Evolutionary conservation across 73 alveolate species (phyloP).

Genomic region (Symbiodinium pilosum): DNA sequence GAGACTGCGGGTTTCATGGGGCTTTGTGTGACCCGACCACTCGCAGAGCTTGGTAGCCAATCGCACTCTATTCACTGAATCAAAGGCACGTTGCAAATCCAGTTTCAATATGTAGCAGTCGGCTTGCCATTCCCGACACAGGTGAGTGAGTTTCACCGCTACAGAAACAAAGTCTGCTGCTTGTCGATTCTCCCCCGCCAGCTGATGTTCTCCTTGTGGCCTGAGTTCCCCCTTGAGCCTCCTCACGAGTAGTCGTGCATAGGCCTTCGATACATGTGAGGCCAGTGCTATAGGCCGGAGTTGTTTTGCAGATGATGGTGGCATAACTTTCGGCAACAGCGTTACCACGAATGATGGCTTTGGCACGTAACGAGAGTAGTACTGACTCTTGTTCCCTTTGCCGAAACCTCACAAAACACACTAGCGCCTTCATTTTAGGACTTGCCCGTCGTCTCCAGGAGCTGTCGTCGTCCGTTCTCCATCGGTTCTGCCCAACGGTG

Average conservation of each 20-base stretch:
- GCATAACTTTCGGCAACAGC: neutral
- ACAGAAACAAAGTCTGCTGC: neutral
- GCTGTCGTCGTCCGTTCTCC: no score
- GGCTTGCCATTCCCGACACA: neutral
- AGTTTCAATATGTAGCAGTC: neutral
- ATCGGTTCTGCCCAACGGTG: no score
- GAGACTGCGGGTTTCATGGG: no score
- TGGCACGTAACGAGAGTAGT: neutral
- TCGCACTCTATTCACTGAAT: neutral
- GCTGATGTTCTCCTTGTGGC: neutral
- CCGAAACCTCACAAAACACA: no score
- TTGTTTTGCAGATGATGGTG: neutral
- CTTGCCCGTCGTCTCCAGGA: no score
- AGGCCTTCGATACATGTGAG: neutral
- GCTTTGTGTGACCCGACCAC: neutral
- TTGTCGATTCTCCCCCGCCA: neutral
- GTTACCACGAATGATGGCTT: neutral
- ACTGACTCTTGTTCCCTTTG: no score
- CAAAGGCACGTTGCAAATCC: neutral
- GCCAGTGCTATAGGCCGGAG: neutral
- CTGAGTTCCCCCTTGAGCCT: neutral
- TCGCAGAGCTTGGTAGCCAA: neutral
- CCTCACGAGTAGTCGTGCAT: neutral
- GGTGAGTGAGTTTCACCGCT: neutral
- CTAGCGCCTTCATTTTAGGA: no score